Conservation (phyloP, 2,329 filamentous ascomycete species). For the Ophiostoma quercus region DNA sequence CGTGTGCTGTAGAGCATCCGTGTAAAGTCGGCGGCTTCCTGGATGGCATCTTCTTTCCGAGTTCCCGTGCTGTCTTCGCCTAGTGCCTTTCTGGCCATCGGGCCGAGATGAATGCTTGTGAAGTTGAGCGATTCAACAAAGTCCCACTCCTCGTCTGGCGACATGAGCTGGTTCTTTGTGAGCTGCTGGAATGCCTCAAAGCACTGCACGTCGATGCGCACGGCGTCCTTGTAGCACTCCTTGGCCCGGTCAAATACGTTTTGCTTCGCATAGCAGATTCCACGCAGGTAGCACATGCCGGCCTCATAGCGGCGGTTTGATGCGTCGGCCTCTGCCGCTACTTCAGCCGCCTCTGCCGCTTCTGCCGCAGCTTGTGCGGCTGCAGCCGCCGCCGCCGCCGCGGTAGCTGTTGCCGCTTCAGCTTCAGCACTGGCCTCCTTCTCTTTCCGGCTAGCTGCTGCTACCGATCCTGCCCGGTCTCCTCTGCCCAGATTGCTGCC, state of each 20-base stretch:
- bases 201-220: conserved; percentile 94
- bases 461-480: conserved; percentile 29
- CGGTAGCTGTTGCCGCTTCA: conserved; percentile 15
- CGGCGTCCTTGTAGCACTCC: conserved; percentile 96
- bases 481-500: conserved; percentile 17
- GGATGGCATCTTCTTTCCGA: conserved; percentile 41
- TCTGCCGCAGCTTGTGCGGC: conserved; percentile 19
- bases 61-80: conserved; percentile 43
- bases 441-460: conserved; percentile 34
- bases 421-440: conserved; percentile 19
- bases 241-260: conserved; percentile 96
- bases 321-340: conserved; percentile 25
- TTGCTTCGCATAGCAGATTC: conserved; percentile 91
- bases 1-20: conserved; percentile 95
- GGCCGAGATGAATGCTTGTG: conserved; percentile 65
- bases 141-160: conserved; percentile 80
- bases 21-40: conserved; percentile 89
- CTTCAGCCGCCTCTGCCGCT: conserved; percentile 19
- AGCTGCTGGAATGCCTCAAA: conserved; percentile 98
- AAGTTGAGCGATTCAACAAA: conserved; percentile 89
- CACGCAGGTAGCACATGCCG: conserved; percentile 92
- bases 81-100: conserved; percentile 41
- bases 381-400: conserved; percentile 17
- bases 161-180: conserved; percentile 92
- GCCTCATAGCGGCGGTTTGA: conserved; percentile 79